Evolutionary conservation across 2,329 filamentous ascomycete species (phyloP).

Genomic region (Ophiostoma pallidulum): DNA sequence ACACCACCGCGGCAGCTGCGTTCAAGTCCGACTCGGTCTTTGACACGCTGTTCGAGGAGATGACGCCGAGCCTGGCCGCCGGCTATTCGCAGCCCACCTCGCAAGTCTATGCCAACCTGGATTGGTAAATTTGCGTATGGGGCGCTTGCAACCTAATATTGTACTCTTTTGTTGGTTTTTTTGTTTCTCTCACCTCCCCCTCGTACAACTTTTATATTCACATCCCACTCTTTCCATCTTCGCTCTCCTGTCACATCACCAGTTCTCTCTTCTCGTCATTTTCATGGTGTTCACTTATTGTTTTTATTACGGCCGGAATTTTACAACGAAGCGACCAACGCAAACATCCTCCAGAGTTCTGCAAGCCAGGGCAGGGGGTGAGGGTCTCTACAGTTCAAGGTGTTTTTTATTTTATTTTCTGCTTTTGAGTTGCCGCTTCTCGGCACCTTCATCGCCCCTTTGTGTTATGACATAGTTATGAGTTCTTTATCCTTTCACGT

Average conservation of each 20-base stretch:
- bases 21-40: conserved; percentile 21
- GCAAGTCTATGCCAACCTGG: conserved; percentile 35
- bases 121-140: conserved; percentile 31
- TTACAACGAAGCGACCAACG: conserved; percentile 5
- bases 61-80: conserved; percentile 38
- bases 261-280: background rate
- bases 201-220: background rate
- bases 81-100: conserved; percentile 45
- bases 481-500: too few relatives aligned
- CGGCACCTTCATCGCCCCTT: too few relatives aligned
- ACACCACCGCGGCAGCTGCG: conserved; percentile 3
- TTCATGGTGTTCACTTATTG: background rate
- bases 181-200: background rate
- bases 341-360: too few relatives aligned
- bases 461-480: too few relatives aligned
- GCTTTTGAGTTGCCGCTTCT: too few relatives aligned
- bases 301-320: conserved; percentile 6
- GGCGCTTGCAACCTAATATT: too few relatives aligned
- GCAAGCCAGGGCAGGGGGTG: too few relatives aligned
- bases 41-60: conserved; percentile 39
- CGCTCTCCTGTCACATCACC: background rate
- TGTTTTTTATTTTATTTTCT: background rate
- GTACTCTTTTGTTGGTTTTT: background rate
- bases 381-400: too few relatives aligned
- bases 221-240: background rate